Evolutionary conservation across 306 rosid genomes (phyloP).

Genomic region (Fragaria vesca): DNA sequence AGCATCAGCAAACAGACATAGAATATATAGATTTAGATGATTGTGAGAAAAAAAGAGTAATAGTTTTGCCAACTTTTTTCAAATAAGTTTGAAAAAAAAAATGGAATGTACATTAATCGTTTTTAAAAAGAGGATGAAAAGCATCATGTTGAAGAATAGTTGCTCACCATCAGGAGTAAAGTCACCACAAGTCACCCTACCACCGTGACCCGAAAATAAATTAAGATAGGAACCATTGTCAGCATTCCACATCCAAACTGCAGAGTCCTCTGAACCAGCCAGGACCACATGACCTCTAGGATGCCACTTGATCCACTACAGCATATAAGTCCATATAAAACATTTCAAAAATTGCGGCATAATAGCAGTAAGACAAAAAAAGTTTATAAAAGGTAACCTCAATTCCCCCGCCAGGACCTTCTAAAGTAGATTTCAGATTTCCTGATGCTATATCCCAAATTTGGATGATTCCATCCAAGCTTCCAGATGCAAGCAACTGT

Average conservation of each 20-base stretch:
- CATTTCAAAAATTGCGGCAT: conserved; percentile 13
- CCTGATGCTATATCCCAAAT: conserved; percentile 65
- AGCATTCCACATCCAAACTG: conserved; percentile 94
- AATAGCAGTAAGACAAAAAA: background rate
- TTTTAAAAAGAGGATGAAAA: background rate
- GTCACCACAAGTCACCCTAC: conserved; percentile 84
- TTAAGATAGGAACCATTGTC: conserved; percentile 54
- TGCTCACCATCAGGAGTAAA: conserved; percentile 90
- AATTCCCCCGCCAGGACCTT: conserved; percentile 79
- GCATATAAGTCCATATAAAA: conserved; percentile 22
- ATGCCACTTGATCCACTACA: conserved; percentile 95
- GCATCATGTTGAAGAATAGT: conserved; percentile 25
- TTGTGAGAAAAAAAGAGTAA: background rate
- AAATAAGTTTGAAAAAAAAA: background rate
- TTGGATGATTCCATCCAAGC: conserved; percentile 74
- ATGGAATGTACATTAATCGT: conserved; percentile 1
- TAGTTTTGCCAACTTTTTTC: background rate
- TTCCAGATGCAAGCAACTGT: conserved; percentile 71
- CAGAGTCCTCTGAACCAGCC: conserved; percentile 86
- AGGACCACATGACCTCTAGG: conserved; percentile 78
- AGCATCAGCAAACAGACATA: conserved; percentile 24
- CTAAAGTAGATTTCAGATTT: conserved; percentile 51
- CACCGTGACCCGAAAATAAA: conserved; percentile 70
- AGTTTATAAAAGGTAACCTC: conserved; percentile 42
- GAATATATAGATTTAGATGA: background rate